Conservation (phyloP, 306 rosid genomes). For the Fagus crenata region DNA sequence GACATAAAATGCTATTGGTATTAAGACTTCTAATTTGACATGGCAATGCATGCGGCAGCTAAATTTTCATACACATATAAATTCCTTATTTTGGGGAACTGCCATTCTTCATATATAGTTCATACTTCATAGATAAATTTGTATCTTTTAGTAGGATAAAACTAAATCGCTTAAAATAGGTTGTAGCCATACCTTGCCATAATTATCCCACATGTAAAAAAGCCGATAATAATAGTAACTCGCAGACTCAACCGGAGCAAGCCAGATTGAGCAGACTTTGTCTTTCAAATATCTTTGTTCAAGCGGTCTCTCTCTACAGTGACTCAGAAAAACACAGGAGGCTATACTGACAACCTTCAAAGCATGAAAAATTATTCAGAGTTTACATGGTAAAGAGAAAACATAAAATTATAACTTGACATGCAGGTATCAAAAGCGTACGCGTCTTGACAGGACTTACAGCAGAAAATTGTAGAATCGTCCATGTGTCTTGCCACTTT, state of each 20-base stretch:
- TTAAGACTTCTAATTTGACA: no score
- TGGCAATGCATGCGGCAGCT: no score
- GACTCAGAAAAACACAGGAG: conserved; percentile 92
- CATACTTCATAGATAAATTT: background rate
- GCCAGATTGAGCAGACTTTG: conserved; percentile 89
- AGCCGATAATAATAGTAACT: conserved; percentile 84
- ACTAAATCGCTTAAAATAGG: background rate
- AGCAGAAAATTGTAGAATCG: conserved; percentile 82
- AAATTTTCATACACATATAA: no score
- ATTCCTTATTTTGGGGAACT: no score
- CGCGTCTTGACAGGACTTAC: conserved; percentile 48
- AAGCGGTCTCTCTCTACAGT: conserved; percentile 66
- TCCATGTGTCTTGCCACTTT: conserved; percentile 70
- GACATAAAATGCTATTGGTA: no score
- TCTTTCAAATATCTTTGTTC: conserved; percentile 63
- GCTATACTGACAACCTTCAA: conserved; percentile 82
- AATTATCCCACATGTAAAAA: conserved; percentile 85
- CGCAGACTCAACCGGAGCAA: conserved; percentile 93
- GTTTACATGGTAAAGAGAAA: background rate
- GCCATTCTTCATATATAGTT: no score
- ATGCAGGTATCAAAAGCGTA: conserved; percentile 4
- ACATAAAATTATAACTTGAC: background rate
- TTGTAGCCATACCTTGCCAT: conserved; percentile 71
- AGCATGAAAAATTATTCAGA: conserved; percentile 28
- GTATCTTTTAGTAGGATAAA: background rate